These are phyloP conservation scores for Physcomitrellopsis africana DNA, from an alignment of 225 moss, liverwort and hornwort genomes.

Conservation along the genomic window DNA sequence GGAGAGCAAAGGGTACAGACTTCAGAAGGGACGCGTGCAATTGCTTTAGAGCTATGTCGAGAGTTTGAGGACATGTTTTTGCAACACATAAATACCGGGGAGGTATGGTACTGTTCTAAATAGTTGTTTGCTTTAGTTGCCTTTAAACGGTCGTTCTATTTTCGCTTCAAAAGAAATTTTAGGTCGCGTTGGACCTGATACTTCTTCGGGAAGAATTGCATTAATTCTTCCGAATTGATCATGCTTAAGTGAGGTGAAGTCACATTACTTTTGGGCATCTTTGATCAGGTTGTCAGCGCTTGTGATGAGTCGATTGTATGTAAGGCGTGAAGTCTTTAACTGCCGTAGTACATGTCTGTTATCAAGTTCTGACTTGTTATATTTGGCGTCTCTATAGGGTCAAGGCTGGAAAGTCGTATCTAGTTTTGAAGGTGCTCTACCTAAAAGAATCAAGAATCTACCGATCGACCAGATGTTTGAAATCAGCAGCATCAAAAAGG, in stretches of 20 bases:
- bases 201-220: neutral
- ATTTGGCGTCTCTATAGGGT: constrained; percentile 53
- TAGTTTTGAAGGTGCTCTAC: constrained; percentile 94
- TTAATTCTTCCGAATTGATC: neutral
- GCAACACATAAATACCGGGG: constrained; percentile 88
- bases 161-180: neutral
- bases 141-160: neutral
- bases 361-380: constrained; percentile 7
- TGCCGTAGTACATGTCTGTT: neutral
- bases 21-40: constrained; percentile 92
- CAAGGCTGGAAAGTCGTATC: constrained; percentile 97
- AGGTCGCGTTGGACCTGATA: neutral
- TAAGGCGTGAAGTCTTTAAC: neutral
- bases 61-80: constrained; percentile 97
- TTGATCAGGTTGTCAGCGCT: neutral
- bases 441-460: constrained; percentile 83
- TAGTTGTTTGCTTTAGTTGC: neutral
- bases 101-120: constrained; percentile 51
- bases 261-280: constrained; percentile 7
- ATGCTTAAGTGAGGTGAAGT: neutral
- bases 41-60: constrained; percentile 96
- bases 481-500: constrained; percentile 91
- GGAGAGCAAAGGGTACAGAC: constrained; percentile 96
- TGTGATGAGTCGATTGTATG: neutral
- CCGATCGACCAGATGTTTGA: constrained; percentile 92